Evolutionary conservation across 2,329 filamentous ascomycete species (phyloP).

Genomic region (Fusarium sterilihyphosum): DNA sequence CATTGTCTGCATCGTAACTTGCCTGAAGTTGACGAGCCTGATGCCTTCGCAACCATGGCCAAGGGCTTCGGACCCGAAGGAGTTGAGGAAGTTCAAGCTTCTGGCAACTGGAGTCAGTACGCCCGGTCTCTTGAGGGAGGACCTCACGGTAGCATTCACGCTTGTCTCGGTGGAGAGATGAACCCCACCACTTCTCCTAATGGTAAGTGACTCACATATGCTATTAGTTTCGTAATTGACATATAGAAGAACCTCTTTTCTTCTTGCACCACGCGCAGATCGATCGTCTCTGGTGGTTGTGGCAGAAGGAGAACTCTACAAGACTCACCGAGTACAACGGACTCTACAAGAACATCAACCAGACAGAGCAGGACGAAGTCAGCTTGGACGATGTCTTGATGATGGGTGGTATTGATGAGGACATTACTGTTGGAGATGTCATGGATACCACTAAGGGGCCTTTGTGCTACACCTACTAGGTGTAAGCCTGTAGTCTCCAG

Average conservation of each 20-base stretch:
- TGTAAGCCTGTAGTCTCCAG: accelerated
- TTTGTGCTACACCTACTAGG: constrained; percentile 4
- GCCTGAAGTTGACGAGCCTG: neutral
- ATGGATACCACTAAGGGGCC: neutral
- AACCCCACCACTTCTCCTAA: constrained; percentile 12
- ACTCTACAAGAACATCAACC: neutral
- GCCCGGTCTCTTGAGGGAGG: neutral
- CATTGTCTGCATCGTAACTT: constrained; percentile 1
- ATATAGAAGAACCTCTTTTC: neutral
- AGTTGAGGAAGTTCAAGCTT: neutral
- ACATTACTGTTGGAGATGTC: constrained; percentile 2
- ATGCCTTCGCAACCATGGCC: neutral
- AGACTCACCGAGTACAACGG: neutral
- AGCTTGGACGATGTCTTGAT: neutral
- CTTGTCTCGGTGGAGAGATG: constrained; percentile 8
- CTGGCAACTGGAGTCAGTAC: neutral
- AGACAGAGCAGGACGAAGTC: neutral
- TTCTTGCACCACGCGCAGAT: constrained; percentile 11
- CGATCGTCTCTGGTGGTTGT: constrained; percentile 5
- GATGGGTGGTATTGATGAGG: neutral
- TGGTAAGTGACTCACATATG: neutral
- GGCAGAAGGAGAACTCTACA: constrained; percentile 2
- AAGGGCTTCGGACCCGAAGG: neutral
- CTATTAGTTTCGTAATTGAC: neutral
- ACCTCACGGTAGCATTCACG: constrained; percentile 1